Evolutionary conservation across 768 basidiomycete species (phyloP).

Genomic region (Podaxis carcinomalis): DNA sequence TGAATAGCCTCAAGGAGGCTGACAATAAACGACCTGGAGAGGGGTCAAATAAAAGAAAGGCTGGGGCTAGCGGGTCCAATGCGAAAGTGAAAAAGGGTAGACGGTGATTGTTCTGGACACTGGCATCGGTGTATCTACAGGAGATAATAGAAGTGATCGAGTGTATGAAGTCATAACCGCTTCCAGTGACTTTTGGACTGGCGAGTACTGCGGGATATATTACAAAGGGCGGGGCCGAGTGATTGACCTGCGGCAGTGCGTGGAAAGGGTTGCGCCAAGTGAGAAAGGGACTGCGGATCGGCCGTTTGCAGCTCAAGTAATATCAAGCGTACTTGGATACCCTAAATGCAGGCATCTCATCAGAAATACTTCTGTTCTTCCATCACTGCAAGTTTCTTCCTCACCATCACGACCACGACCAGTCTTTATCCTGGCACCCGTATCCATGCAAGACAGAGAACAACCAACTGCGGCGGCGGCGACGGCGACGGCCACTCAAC

Average conservation of each 20-base stretch:
- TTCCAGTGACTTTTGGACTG: too few relatives aligned
- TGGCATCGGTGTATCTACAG: constrained; percentile 8
- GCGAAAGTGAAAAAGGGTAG: constrained; percentile 8
- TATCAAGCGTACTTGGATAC: not conserved
- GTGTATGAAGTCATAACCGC: too few relatives aligned
- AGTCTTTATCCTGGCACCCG: not conserved
- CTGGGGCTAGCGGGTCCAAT: constrained; percentile 2
- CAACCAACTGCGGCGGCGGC: not conserved
- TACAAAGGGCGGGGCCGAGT: too few relatives aligned
- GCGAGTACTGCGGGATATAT: too few relatives aligned
- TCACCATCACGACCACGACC: not conserved
- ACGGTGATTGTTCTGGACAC: constrained; percentile 6
- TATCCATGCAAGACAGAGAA: constrained; percentile 2
- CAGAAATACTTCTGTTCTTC: not conserved
- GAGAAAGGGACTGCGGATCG: constrained; percentile 4
- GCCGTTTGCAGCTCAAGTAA: not conserved
- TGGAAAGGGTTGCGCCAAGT: too few relatives aligned
- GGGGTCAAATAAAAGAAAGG: constrained; percentile 10
- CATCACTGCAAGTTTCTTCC: not conserved
- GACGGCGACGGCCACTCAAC: not conserved
- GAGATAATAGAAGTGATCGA: not conserved
- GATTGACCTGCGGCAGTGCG: not conserved
- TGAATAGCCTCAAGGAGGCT: constrained; percentile 12
- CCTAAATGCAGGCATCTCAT: not conserved
- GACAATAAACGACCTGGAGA: not conserved